These are phyloP conservation scores for Cladobotryum mycophilum DNA, from an alignment of 2,329 filamentous ascomycete species.

Conservation along the genomic window DNA sequence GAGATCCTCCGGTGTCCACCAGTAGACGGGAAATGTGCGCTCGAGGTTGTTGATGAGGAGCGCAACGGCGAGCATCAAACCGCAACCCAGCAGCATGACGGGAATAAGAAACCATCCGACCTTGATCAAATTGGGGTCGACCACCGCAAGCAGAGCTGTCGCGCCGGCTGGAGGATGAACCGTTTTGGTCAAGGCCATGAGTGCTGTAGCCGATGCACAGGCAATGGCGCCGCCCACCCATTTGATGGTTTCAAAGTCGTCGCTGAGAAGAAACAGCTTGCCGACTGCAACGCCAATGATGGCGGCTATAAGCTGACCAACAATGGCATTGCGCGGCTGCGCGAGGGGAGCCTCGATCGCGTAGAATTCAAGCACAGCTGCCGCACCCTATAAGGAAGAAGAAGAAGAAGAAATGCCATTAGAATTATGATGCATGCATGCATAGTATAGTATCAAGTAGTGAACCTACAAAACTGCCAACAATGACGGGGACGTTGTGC, in stretches of 20 bases:
- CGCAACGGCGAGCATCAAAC: constrained; percentile 56
- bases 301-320: constrained; percentile 60
- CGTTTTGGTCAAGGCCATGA: constrained; percentile 66
- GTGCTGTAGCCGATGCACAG: constrained; percentile 54
- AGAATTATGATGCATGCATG: not conserved
- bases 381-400: constrained; percentile 50
- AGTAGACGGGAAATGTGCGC: constrained; percentile 61
- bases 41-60: constrained; percentile 65
- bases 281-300: constrained; percentile 54
- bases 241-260: constrained; percentile 43
- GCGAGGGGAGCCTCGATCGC: constrained; percentile 65
- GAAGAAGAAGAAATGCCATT: not conserved
- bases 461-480: constrained; percentile 61
- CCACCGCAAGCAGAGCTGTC: constrained; percentile 63
- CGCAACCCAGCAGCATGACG: constrained; percentile 53
- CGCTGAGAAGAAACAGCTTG: constrained; percentile 56
- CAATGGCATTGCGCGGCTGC: constrained; percentile 63
- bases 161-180: constrained; percentile 70
- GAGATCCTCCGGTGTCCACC: constrained; percentile 52
- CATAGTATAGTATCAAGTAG: not conserved
- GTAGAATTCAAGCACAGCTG: constrained; percentile 70
- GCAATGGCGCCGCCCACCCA: constrained; percentile 61
- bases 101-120: constrained; percentile 67
- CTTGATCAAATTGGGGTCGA: constrained; percentile 44
- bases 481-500: constrained; percentile 52